phyloP scores from a whole-genome alignment of 1,284 basidiomycete species.

The Coniophora puteana region DNA sequence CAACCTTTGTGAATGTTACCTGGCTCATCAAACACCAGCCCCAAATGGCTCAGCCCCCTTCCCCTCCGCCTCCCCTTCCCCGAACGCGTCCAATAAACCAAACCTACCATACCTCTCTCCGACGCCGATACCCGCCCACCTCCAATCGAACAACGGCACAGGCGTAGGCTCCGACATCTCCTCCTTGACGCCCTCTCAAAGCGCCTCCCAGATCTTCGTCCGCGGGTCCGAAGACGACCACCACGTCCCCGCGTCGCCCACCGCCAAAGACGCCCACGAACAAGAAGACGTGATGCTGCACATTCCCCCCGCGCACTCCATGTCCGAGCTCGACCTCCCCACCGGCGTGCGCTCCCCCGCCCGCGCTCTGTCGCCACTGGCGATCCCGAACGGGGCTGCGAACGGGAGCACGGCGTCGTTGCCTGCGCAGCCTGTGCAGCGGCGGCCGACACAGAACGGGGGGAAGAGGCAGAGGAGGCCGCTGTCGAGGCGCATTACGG shows the following conservation, averaged over 20 bases:
- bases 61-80: constrained; percentile 8
- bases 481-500: constrained; percentile 40
- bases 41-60: constrained; percentile 3
- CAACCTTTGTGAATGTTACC: neutral
- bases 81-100: constrained; percentile 15
- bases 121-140: constrained; percentile 14
- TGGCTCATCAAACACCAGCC: neutral
- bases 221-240: neutral
- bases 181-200: constrained; percentile 62
- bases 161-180: constrained; percentile 48
- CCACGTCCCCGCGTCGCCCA: constrained; percentile 9
- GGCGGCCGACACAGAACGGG: neutral
- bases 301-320: constrained; percentile 58
- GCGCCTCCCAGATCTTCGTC: constrained; percentile 48
- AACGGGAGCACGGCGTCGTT: neutral
- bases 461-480: constrained; percentile 16
- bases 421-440: neutral
- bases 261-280: neutral
- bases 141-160: constrained; percentile 3
- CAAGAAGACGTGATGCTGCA: constrained; percentile 19
- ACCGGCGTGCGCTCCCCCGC: constrained; percentile 20
- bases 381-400: constrained; percentile 1
- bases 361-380: constrained; percentile 8
- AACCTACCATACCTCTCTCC: constrained; percentile 24
- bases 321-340: constrained; percentile 41